Evolutionary conservation across 2,329 filamentous ascomycete species (phyloP), one percentile per base, ranked within the genome.

Genomic region (Biscogniauxia mediterranea): DNA sequence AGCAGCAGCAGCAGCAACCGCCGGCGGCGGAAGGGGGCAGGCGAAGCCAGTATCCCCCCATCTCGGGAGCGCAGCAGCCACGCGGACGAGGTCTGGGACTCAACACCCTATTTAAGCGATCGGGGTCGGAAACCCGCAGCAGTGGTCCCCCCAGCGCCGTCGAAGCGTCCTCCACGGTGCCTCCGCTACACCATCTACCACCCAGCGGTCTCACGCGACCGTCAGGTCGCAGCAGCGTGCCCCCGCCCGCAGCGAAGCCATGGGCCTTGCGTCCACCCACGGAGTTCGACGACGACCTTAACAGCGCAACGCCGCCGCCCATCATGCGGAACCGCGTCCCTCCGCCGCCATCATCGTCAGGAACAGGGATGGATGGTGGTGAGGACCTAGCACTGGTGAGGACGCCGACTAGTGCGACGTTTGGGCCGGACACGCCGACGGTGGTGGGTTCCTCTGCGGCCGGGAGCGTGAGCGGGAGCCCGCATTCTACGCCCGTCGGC

Each of bases 301-400:
- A 75, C 1, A 80, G 83, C 28, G 81, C 82, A 0, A 86, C 84
- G 7, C 84, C 84, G 2, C 84, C 84, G 4, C 84, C 84, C 1
- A 86, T 86, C 56, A 72, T 81, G 75, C 77, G 83, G 17, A 82
- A 80, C 56, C 74, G 71, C 2, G 68, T 56, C 5, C 60, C 60
- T n/a, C 61, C 63, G 3, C 59, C 60, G 19, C 61, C 63, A 3
- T 59, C 65, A 19, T 21, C 62, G 2, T 60, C 58, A 2, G 46
- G 49, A 21, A 50, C 42, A 32, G 55, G 55, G 56, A 42, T 52
- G 54, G 11, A 54, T 49, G 21, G 58, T 54, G 9, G 64, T 54
- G 21, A 59, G 28, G 28, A 32, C 28, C 28, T 32, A 32, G 7
- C 28, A 9, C 28, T 32, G 28, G 28, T 61, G 19, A 59, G 59